Percentiles rank a stretch among this genome's conserved stretches.
phyloP scores from a whole-genome alignment of 2,329 filamentous ascomycete genomes.

The Fusarium sp. region DNA sequence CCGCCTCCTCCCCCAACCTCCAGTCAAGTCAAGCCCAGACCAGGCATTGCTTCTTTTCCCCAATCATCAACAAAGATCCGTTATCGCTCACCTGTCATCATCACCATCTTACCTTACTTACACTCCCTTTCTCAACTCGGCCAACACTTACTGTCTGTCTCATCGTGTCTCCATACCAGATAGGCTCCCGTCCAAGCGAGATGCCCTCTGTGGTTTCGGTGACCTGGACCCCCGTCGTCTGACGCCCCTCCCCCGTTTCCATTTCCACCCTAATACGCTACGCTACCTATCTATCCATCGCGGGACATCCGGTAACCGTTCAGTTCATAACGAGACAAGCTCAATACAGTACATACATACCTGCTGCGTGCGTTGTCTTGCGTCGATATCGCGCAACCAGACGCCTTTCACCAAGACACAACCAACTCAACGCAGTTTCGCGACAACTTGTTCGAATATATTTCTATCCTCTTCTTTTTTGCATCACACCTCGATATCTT shows the following conservation, averaged over 20 bases:
- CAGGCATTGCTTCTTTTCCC: constrained; percentile 8
- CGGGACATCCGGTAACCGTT: constrained; percentile 41
- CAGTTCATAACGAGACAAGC: constrained; percentile 29
- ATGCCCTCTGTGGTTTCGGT: constrained; percentile 40
- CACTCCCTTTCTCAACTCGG: background rate
- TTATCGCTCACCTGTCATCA: constrained; percentile 34
- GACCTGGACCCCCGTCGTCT: constrained; percentile 43
- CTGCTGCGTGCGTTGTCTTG: background rate
- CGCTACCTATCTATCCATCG: constrained; percentile 32
- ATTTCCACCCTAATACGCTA: background rate
- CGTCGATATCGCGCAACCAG: constrained; percentile 27
- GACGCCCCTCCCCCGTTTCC: constrained; percentile 41
- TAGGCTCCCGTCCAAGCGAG: constrained; percentile 36
- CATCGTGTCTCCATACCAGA: constrained; percentile 31
- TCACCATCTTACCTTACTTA: background rate
- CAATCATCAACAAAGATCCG: constrained; percentile 23
- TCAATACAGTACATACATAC: constrained; percentile 4
- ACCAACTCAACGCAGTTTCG: constrained; percentile 1
- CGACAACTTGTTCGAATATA: constrained; percentile 6
- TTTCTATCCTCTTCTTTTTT: background rate
- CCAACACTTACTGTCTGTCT: background rate
- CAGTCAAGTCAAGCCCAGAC: background rate
- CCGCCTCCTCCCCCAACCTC: constrained; percentile 20
- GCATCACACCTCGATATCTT: background rate
- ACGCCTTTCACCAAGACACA: background rate